Base-by-base conservation (phyloP, 2,329 filamentous ascomycete species). In the Tolypocladium ovalisporum region DNA sequence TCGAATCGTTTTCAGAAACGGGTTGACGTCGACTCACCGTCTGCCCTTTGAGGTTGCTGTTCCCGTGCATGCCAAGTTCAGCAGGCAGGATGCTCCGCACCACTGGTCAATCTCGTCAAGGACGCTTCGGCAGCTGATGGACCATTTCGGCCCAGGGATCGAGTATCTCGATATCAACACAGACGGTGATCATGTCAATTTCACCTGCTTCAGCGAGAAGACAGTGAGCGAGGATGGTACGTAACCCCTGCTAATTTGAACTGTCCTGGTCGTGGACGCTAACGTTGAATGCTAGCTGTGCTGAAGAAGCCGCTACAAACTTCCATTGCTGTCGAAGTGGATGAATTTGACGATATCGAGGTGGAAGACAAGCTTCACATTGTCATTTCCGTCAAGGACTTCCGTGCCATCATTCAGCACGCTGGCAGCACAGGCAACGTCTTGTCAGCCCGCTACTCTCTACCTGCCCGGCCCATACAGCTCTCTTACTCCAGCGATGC, bases 151-250 rank as follows among this genome's bases (percentile, higher is more conserved):
- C 0, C 86, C 87, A 1, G 88, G 87, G 6, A 90, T 89, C 36
- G 89, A 93, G 68, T 86, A 91, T 62, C 79, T 93, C 2, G 89
- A 92, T 63, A 86, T 93, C 61, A 87, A 88, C 66, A 84, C 86
- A 0, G 84, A 90, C 59, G 84, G 85, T 15, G 84, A 88, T 56
- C 82, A 87, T 52, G 85, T 88, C 19, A 88, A 89, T 58, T 89
- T 93, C 64, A 89, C 88, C 32, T 91, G 88, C 67, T 92, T 89
- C 65, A 91, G 88, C 0, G 89, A 92, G 68, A 92, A 90, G 72
- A 83, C 87, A 10, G 80, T 85, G 57, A 86, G 85, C 63, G 84
- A 86, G 54, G 74, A 77, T 58, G 70, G 74, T 73, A 61, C 15
- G 70, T 66, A 39, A 8, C 29, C 51, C 1, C 44, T 3, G 19